phyloP scores from a whole-genome alignment of 331 rosid species.

The Acacia pycnantha region DNA sequence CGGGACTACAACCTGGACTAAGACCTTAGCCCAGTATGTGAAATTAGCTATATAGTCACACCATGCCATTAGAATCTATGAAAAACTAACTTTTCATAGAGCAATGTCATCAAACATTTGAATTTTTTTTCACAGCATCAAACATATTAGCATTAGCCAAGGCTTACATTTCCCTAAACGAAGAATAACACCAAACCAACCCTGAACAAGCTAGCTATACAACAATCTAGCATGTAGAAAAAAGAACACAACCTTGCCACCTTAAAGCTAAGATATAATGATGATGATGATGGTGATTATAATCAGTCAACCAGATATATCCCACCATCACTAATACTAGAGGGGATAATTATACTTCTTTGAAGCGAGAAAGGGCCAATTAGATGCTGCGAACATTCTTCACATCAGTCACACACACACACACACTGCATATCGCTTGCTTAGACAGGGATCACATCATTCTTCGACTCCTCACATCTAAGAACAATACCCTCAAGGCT shows the following conservation, averaged over 20 bases:
- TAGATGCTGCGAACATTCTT: constrained; percentile 33
- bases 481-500: constrained; percentile 86
- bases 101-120: constrained; percentile 26
- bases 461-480: constrained; percentile 86
- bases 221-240: constrained; percentile 25
- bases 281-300: background rate
- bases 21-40: background rate
- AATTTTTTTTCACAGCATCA: constrained; percentile 32
- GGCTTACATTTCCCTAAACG: constrained; percentile 35
- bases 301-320: constrained; percentile 26
- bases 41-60: background rate
- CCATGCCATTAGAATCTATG: background rate
- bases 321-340: constrained; percentile 43
- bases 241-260: constrained; percentile 31
- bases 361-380: constrained; percentile 23
- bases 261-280: constrained; percentile 30
- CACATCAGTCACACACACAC: background rate
- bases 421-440: constrained; percentile 5
- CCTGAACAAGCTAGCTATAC: constrained; percentile 34
- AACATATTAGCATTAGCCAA: constrained; percentile 28
- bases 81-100: background rate
- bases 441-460: constrained; percentile 83
- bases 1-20: background rate
- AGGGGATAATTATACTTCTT: constrained; percentile 43
- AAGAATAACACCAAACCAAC: constrained; percentile 32